These are phyloP conservation scores for Fusarium ramigenum DNA, from an alignment of 2,329 filamentous ascomycete species.

Conservation along the genomic window DNA sequence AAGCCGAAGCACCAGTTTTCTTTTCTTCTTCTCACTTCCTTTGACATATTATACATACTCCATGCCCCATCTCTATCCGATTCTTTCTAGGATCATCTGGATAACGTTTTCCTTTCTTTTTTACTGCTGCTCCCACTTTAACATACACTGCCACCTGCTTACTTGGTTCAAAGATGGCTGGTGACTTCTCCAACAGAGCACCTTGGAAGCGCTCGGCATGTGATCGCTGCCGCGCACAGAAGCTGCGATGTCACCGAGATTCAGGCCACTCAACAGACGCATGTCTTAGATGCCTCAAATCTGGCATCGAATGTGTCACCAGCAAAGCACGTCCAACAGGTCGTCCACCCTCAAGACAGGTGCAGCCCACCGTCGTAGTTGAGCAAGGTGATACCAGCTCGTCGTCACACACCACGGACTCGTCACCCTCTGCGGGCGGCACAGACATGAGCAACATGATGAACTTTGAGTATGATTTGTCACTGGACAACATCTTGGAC, in stretches of 20 bases:
- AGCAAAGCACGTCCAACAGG: neutral
- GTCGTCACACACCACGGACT: neutral
- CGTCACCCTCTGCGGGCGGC: neutral
- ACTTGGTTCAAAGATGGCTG: neutral
- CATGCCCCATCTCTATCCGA: neutral
- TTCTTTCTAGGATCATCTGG: neutral
- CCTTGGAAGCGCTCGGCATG: slow-evolving; percentile 1
- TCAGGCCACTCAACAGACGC: neutral
- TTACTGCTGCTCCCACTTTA: neutral
- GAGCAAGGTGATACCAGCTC: neutral
- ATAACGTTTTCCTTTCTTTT: neutral
- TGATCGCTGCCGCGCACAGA: neutral
- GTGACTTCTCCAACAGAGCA: neutral
- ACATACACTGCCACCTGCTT: neutral
- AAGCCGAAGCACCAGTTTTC: neutral
- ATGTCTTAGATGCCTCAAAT: neutral
- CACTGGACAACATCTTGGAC: neutral
- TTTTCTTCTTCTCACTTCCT: neutral
- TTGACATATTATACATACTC: neutral
- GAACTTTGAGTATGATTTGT: neutral
- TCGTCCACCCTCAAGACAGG: neutral
- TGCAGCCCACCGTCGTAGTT: neutral
- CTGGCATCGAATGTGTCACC: neutral
- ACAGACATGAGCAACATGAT: neutral
- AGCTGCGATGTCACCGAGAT: neutral